Evolutionary conservation across 345 rosid species (phyloP), one percentile per base, ranked within the genome.

Genomic region (Schrenkiella parvula): DNA sequence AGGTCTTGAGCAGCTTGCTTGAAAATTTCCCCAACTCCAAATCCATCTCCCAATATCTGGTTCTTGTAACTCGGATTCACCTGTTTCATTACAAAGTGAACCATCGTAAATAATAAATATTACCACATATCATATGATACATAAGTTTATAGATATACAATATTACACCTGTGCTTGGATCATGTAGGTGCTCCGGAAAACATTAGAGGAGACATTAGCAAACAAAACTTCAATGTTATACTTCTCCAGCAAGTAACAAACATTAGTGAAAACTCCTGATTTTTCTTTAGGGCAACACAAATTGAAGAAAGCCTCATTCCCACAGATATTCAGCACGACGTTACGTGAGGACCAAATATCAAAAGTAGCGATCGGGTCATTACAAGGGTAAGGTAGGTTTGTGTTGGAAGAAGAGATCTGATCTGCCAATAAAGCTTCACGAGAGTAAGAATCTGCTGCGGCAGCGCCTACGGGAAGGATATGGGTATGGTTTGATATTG

Each of bases 301-400:
- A 43, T 81, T 83, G 65, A 90, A 73, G 34, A 82, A 85, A 5
- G 92, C 97, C 68, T 82, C 86, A 42, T 78, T 77, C 1, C 87
- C 90, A 68, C 84, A 83, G 4, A 88, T 71, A 77, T 81, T 90
- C 78, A 90, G 46, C 37, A 85, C 85, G 7, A 86, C 82, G 59
- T 90, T 88, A 14, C 79, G 39, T 7, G 97, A 82, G 11, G 77
- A 68, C 95, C 95, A 90, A 14, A 85, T 86, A 48, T 81, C 80
- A 2, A 88, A 90, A 5, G 12, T 47, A 9, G 69, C 61, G 4
- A 82, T 83, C 12, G 64, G 34, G 43, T 66, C 39, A 77, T 58
- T 22, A 78, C 79, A 18, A 89, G 89, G 44, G 60, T 39, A 23
- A 57, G 84, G 71, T 39, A 67, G 63, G 14, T 78, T 28, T 8